Evolutionary conservation across 306 rosid genomes (phyloP).

Genomic region (Prunus mongolica): DNA sequence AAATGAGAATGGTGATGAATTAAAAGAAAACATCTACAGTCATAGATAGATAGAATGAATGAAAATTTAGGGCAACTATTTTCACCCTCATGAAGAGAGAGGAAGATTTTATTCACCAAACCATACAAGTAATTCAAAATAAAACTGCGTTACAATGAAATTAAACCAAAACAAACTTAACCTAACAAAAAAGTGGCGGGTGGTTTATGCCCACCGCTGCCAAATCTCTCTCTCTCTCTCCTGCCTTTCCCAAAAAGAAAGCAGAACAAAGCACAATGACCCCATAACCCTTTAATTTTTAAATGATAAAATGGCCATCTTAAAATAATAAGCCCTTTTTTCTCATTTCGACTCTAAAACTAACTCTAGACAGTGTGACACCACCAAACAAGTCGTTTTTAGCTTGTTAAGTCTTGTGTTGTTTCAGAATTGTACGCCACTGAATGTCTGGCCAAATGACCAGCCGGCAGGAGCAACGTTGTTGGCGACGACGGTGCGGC

Average conservation of each 20-base stretch:
- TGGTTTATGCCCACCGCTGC: slow-evolving; percentile 53
- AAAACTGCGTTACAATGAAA: neutral
- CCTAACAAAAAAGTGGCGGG: slow-evolving; percentile 34
- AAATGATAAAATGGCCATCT: slow-evolving; percentile 24
- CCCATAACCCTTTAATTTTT: slow-evolving; percentile 10
- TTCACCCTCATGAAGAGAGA: neutral
- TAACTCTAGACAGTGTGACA: neutral
- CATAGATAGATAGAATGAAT: neutral
- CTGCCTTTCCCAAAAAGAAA: slow-evolving; percentile 28
- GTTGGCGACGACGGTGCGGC: slow-evolving; percentile 46
- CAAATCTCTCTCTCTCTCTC: neutral
- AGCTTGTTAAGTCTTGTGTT: neutral
- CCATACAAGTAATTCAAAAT: neutral
- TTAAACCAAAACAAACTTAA: neutral
- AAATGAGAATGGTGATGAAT: neutral
- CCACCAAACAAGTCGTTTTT: neutral
- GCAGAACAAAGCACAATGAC: slow-evolving; percentile 15
- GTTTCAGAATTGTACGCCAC: slow-evolving; percentile 46
- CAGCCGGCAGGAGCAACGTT: slow-evolving; percentile 51
- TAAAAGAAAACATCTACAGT: neutral
- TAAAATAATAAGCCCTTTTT: slow-evolving; percentile 33
- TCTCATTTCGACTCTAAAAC: slow-evolving; percentile 7
- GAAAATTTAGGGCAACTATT: neutral
- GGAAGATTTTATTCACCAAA: neutral
- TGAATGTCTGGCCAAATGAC: slow-evolving; percentile 76